A percentile compares a stretch with the other conserved stretches of the same genome.
These are phyloP conservation scores for Botrytis squamosa DNA, from an alignment of 2,329 filamentous ascomycete genomes.

Conservation along the genomic window DNA sequence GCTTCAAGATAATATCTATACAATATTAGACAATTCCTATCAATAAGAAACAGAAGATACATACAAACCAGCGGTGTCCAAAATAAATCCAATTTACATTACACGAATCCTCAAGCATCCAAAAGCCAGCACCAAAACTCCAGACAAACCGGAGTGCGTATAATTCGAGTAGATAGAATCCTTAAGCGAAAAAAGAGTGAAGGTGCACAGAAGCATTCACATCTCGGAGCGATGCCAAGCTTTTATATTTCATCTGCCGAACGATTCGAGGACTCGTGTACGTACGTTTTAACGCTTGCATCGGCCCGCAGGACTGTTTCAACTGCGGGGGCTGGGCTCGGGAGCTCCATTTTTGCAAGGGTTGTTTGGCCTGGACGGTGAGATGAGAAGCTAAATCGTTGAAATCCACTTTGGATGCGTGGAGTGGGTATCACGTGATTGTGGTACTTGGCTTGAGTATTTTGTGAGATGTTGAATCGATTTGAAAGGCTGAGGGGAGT, in stretches of 20 bases:
- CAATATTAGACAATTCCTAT: neutral
- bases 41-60: neutral
- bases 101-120: neutral
- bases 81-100: neutral
- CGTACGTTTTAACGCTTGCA: neutral
- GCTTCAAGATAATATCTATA: neutral
- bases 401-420: neutral
- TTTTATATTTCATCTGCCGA: neutral
- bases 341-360: neutral
- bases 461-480: neutral
- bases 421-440: neutral
- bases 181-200: neutral
- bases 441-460: neutral
- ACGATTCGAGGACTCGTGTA: slow-evolving; percentile 2
- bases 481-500: neutral
- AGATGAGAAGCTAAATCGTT: slow-evolving; percentile 1
- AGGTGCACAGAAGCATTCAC: neutral
- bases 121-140: neutral
- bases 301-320: neutral
- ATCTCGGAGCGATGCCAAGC: slow-evolving; percentile 3
- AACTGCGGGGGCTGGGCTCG: neutral
- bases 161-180: neutral
- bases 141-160: neutral
- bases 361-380: neutral
- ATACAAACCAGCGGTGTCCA: slow-evolving; percentile 5